phyloP scores from a whole-genome alignment of 139 green algal species.

The Eudorina sp. region DNA sequence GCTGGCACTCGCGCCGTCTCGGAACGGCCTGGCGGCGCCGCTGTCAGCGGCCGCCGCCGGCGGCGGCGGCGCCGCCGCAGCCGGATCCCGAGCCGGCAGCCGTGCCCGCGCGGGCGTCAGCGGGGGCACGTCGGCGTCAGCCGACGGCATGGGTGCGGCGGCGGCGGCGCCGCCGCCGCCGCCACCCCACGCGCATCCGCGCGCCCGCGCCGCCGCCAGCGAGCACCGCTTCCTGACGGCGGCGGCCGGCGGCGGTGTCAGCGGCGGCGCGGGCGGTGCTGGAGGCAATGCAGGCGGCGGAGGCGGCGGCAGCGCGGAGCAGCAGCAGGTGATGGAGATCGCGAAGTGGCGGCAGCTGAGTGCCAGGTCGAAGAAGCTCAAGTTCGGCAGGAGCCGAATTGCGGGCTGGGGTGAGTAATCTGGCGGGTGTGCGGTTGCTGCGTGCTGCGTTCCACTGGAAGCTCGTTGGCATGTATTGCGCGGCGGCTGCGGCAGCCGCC shows the following conservation, averaged over 20 bases:
- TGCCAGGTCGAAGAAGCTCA: slow-evolving; percentile 55
- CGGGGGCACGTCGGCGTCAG: not conserved
- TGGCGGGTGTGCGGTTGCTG: too few relatives aligned
- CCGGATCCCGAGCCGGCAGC: not conserved
- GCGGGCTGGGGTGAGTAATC: slow-evolving; percentile 37
- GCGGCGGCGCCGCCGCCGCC: not conserved
- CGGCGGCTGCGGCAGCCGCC: too few relatives aligned
- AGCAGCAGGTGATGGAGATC: slow-evolving; percentile 47
- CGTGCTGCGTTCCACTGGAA: too few relatives aligned
- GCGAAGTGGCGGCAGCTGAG: slow-evolving; percentile 58
- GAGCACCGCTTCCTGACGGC: slow-evolving; percentile 36
- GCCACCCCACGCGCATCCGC: not conserved
- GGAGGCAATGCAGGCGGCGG: not conserved
- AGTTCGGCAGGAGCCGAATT: slow-evolving; percentile 71
- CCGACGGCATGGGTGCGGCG: not conserved
- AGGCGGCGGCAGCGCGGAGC: not conserved
- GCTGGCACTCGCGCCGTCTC: not conserved
- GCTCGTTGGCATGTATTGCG: not conserved
- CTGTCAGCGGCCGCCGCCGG: not conserved
- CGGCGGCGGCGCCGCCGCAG: not conserved
- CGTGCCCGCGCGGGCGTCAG: not conserved
- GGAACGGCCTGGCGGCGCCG: not conserved
- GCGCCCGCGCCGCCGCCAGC: slow-evolving; percentile 28
- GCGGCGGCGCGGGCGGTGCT: not conserved
- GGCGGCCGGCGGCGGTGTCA: not conserved